Evolutionary conservation across 805 yeast genomes (phyloP).

Genomic region (Saccharomycopsis malanga): DNA sequence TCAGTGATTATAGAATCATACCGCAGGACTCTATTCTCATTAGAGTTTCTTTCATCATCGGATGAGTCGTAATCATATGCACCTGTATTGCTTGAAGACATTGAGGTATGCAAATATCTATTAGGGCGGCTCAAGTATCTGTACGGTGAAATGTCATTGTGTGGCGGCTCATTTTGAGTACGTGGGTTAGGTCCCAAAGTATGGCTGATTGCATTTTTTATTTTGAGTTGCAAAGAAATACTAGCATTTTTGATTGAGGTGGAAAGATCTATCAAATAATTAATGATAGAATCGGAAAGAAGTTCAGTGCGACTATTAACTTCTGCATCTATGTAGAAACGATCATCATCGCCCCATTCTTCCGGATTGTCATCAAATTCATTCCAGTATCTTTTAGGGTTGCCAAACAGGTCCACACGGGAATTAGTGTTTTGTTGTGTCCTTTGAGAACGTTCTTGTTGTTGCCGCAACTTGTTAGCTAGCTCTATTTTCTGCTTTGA

Average conservation of each 20-base stretch:
- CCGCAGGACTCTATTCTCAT: background rate
- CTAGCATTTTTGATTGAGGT: background rate
- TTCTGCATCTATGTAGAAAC: slow-evolving; percentile 10
- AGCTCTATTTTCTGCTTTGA: slow-evolving; percentile 12
- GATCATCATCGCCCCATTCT: slow-evolving; percentile 11
- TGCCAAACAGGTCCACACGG: background rate
- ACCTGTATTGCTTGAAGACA: background rate
- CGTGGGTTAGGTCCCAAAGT: background rate
- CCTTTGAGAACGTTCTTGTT: background rate
- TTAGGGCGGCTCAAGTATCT: background rate
- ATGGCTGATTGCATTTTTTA: background rate
- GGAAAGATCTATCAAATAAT: slow-evolving; percentile 12
- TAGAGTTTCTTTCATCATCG: slow-evolving; percentile 5
- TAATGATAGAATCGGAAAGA: slow-evolving; percentile 12
- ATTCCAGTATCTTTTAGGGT: slow-evolving; percentile 18
- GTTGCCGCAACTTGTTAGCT: slow-evolving; percentile 12
- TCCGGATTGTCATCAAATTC: slow-evolving; percentile 22
- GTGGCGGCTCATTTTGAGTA: background rate
- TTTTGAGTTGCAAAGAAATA: background rate
- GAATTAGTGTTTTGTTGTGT: background rate
- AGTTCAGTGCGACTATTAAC: slow-evolving; percentile 1
- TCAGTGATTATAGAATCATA: background rate
- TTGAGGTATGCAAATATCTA: background rate
- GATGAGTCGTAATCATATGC: slow-evolving; percentile 5
- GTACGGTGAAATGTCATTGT: background rate